Base-by-base conservation (phyloP, 495 filamentous ascomycete genomes). In the Geoglossum glabrum region DNA sequence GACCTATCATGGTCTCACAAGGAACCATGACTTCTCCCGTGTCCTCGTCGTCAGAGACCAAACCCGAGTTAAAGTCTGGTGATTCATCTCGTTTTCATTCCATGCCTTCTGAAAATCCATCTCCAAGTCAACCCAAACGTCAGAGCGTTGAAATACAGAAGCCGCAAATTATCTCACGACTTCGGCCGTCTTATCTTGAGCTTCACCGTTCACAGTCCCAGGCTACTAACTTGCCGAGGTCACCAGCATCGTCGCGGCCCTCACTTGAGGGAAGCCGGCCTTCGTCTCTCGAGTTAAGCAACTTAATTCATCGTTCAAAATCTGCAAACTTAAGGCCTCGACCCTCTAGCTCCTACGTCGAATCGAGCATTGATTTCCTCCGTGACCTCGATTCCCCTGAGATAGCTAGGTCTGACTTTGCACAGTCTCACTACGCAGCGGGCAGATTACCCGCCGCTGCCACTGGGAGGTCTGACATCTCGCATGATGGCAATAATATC, bases 21-120 rank as follows among this genome's bases (percentile, higher is more conserved):
- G 92, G 90, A 33, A 94, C 87, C 1, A 94, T 93, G 85, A 95
- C 90, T 27, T 84, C 82, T 26, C 84, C 79, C 21, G 74, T 86
- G 8, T 4, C 46, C 43, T 65, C 69, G 1, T 57, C 66, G 55
- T 58, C 64, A 15, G 63, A 65, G 10, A 61, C 66, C 7, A 63
- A 59, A 23, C 54, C 64, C 10, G 58, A 59, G 27, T 58, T 47
- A 25, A 43, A 15, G 28, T 10, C 40, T 10, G 19, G 49, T 4
- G 49, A 52, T 19, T 17, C 25, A 19, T 52, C 49, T 21, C 58
- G 60, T 5, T 55, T 58, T 15, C 67, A 60, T 64, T 55, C 57
- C 61, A 36, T 61, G 60, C 40, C 57, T 46, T 57, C 71, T 19
- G 65, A 57, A 46, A 73, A 67, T 26, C 69, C 78, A 54, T 75